phyloP scores from a whole-genome alignment of 176 grass and related monocot genomes.

The Avena insularis region DNA sequence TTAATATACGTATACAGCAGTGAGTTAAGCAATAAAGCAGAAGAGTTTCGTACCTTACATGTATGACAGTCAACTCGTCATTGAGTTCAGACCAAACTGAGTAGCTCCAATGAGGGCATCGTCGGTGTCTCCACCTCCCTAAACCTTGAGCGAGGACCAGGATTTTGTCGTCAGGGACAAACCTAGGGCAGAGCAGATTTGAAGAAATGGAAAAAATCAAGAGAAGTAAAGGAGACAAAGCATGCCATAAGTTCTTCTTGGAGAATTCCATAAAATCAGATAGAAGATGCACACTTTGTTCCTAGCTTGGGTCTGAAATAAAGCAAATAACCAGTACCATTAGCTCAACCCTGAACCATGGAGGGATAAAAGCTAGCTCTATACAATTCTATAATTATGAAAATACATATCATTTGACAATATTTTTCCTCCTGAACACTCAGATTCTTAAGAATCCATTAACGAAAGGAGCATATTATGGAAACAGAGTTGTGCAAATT shows the following conservation, averaged over 20 bases:
- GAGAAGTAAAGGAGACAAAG: too few relatives aligned
- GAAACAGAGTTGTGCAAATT: not conserved
- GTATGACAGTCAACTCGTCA: conserved; percentile 30
- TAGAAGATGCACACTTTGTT: too few relatives aligned
- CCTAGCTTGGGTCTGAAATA: too few relatives aligned
- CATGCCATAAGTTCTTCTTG: too few relatives aligned
- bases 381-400: too few relatives aligned
- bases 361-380: too few relatives aligned
- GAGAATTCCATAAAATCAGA: too few relatives aligned
- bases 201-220: not conserved
- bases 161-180: conserved; percentile 75
- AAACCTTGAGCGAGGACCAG: conserved; percentile 67
- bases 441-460: too few relatives aligned
- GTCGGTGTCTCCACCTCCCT: conserved; percentile 69
- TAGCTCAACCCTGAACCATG: too few relatives aligned
- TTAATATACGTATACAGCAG: not conserved
- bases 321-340: too few relatives aligned
- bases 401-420: too few relatives aligned
- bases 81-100: conserved; percentile 63
- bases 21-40: not conserved
- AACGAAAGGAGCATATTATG: not conserved
- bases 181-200: conserved; percentile 48
- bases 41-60: conserved; percentile 54
- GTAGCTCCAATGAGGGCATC: conserved; percentile 69
- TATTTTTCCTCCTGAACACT: too few relatives aligned